phyloP scores from a whole-genome alignment of 305 asterid species.

The Fraxinus dipetala region DNA sequence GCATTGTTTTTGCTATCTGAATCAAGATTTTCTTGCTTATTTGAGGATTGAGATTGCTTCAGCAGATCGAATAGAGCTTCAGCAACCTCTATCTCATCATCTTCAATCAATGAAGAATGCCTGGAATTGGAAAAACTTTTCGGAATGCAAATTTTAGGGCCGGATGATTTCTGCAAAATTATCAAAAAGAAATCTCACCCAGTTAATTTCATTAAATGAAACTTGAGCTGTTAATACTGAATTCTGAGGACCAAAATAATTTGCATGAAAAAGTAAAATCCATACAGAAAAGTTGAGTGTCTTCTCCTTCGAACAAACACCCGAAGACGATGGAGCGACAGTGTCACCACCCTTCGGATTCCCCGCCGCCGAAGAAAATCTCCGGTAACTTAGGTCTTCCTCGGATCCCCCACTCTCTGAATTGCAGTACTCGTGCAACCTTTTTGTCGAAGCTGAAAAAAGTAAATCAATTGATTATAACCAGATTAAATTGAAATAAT shows the following conservation, averaged over 20 bases:
- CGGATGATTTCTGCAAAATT: constrained; percentile 38
- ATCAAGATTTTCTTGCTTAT: constrained; percentile 26
- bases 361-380: constrained; percentile 28
- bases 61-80: constrained; percentile 73
- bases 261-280: constrained; percentile 1
- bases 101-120: constrained; percentile 34
- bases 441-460: constrained; percentile 39
- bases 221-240: not conserved
- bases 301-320: constrained; percentile 41
- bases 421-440: constrained; percentile 38
- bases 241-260: not conserved
- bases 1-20: constrained; percentile 28
- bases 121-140: constrained; percentile 24
- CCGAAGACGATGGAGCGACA: constrained; percentile 27
- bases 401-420: constrained; percentile 32
- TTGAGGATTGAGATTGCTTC: constrained; percentile 50
- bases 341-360: constrained; percentile 22
- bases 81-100: constrained; percentile 67
- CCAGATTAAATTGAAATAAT: not conserved
- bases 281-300: constrained; percentile 27
- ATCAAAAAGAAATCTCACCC: constrained; percentile 21
- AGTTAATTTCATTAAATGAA: constrained; percentile 3
- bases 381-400: constrained; percentile 35
- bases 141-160: constrained; percentile 29
- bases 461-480: constrained; percentile 1